A percentile compares a stretch with the other conserved stretches of the same genome.
These are phyloP conservation scores for Malassezia nana DNA, from an alignment of 1,284 basidiomycete genomes.

Conservation along the genomic window DNA sequence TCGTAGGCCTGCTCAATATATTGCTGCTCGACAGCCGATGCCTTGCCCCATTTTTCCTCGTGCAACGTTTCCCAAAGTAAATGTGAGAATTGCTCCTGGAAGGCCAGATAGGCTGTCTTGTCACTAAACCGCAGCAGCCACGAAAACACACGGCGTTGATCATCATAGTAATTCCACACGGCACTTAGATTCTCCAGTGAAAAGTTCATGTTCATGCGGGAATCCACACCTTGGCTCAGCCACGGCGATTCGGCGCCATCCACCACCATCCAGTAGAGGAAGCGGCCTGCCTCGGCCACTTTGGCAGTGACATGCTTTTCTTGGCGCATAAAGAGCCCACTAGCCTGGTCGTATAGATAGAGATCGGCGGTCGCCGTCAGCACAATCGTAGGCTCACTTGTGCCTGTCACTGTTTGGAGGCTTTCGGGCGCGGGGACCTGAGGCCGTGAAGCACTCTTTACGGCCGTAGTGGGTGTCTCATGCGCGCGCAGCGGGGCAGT, in stretches of 20 bases:
- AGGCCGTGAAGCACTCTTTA: not conserved
- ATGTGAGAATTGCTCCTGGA: constrained; percentile 62
- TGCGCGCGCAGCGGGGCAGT: not conserved
- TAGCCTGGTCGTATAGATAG: constrained; percentile 63
- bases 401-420: constrained; percentile 13
- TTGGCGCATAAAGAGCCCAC: constrained; percentile 63
- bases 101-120: constrained; percentile 57
- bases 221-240: constrained; percentile 62
- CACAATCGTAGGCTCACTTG: constrained; percentile 19
- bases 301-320: constrained; percentile 60
- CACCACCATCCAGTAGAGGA: constrained; percentile 56
- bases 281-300: constrained; percentile 57
- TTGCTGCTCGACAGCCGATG: constrained; percentile 55
- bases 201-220: constrained; percentile 47
- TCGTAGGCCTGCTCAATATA: constrained; percentile 57
- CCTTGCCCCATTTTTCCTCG: constrained; percentile 64
- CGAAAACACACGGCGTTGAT: constrained; percentile 58
- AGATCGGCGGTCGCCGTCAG: constrained; percentile 51
- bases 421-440: constrained; percentile 3
- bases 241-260: constrained; percentile 52
- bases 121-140: constrained; percentile 71
- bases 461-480: not conserved
- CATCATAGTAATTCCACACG: constrained; percentile 67
- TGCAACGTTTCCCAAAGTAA: constrained; percentile 76
- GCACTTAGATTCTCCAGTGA: constrained; percentile 54